A percentile compares a stretch with the other conserved stretches of the same genome.
phyloP scores from a whole-genome alignment of 306 rosid genomes.

The Corylus heterophylla region DNA sequence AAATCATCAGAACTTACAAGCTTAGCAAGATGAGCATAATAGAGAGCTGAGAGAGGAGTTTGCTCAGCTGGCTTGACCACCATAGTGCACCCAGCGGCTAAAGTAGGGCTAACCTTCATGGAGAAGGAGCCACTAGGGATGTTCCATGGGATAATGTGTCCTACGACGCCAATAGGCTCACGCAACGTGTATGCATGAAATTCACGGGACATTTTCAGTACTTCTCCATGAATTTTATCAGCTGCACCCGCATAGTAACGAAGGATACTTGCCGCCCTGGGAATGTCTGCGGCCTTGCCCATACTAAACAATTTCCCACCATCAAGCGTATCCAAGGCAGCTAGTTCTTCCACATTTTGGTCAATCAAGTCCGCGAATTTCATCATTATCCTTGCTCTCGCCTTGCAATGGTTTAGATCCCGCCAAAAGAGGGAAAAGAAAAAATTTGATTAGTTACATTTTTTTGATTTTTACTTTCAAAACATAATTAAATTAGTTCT shows the following conservation, averaged over 20 bases:
- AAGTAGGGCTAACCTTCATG: slow-evolving; percentile 63
- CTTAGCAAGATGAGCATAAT: slow-evolving; percentile 74
- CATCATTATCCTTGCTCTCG: slow-evolving; percentile 53
- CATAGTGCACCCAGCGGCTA: slow-evolving; percentile 97
- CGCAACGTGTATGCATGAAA: slow-evolving; percentile 58
- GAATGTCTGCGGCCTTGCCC: slow-evolving; percentile 55
- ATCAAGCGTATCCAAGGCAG: slow-evolving; percentile 71
- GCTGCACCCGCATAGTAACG: slow-evolving; percentile 94
- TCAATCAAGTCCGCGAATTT: slow-evolving; percentile 73
- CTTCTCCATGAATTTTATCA: slow-evolving; percentile 82
- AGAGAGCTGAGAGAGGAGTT: slow-evolving; percentile 83
- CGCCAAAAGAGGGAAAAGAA: neutral
- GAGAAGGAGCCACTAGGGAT: slow-evolving; percentile 57
- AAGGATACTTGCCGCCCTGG: slow-evolving; percentile 35
- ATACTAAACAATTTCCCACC: slow-evolving; percentile 53
- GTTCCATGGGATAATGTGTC: slow-evolving; percentile 89
- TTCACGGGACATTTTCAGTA: slow-evolving; percentile 45
- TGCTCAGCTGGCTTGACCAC: slow-evolving; percentile 89
- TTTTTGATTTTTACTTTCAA: no score
- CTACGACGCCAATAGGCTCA: slow-evolving; percentile 86
- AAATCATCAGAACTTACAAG: slow-evolving; percentile 34
- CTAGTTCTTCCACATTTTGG: slow-evolving; percentile 59
- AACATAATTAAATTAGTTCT: no score
- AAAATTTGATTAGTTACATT: no score
- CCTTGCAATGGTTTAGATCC: slow-evolving; percentile 33